Percentiles rank a stretch among this genome's conserved stretches.
Evolutionary conservation across 2,329 filamentous ascomycete species (phyloP).

Genomic region (Elsinoe batatas): DNA sequence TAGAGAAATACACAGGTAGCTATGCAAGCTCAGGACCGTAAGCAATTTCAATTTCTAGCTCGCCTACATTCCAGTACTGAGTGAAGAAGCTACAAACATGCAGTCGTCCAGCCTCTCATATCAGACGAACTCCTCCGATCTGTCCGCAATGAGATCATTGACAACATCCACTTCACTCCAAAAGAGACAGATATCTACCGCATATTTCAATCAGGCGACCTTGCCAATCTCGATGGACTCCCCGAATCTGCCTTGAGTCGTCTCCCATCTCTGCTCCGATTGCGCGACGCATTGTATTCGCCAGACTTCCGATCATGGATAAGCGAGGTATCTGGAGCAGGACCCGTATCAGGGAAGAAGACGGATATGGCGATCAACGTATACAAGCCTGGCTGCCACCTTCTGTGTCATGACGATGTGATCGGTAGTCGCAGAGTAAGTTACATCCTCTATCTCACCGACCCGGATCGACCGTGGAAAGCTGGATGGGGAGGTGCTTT

Average conservation of each 20-base stretch:
- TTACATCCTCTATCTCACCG: conserved; percentile 92
- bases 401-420: conserved; percentile 96
- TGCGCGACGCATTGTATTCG: conserved; percentile 94
- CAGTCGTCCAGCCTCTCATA: conserved; percentile 75
- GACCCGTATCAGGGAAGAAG: conserved; percentile 80
- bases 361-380: conserved; percentile 99
- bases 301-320: conserved; percentile 81
- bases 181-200: conserved; percentile 99
- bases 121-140: conserved; percentile 70
- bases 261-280: conserved; percentile 75
- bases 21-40: conserved; percentile 54
- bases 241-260: conserved; percentile 76
- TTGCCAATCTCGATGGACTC: conserved; percentile 91
- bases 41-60: conserved; percentile 15
- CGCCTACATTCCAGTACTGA: background rate
- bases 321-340: conserved; percentile 73
- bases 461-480: conserved; percentile 86
- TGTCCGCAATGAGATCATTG: conserved; percentile 72
- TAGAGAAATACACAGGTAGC: conserved; percentile 49
- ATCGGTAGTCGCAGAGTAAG: conserved; percentile 94
- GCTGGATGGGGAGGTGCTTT: conserved; percentile 86
- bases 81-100: conserved; percentile 65
- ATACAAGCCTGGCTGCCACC: conserved; percentile 90
- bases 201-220: conserved; percentile 95
- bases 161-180: conserved; percentile 88